Percentiles rank a stretch among this genome's conserved stretches.
Evolutionary conservation across 2,329 filamentous ascomycete species (phyloP).

Genomic region (Venturiaceae sp.): DNA sequence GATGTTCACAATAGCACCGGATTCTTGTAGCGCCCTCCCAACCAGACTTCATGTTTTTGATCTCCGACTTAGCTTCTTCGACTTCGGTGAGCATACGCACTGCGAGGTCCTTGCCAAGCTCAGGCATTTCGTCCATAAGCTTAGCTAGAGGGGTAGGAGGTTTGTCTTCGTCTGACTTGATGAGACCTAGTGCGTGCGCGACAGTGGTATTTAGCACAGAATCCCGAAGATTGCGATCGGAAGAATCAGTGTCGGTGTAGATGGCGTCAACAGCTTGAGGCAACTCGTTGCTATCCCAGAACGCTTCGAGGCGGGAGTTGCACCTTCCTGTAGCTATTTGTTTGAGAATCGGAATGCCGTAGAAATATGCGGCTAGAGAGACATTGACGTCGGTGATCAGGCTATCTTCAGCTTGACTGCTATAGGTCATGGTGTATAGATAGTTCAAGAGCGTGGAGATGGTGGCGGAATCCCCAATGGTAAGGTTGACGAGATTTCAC

Average conservation of each 20-base stretch:
- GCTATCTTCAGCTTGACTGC: not conserved
- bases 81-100: not conserved
- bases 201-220: not conserved
- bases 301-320: not conserved
- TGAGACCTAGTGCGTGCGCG: not conserved
- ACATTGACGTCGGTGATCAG: not conserved
- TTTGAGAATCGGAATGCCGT: not conserved
- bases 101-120: not conserved
- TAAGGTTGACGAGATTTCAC: not conserved
- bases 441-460: not conserved
- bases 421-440: not conserved
- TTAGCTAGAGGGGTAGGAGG: not conserved
- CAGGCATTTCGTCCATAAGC: not conserved
- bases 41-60: no score
- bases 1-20: no score
- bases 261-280: not conserved
- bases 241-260: not conserved
- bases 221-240: not conserved
- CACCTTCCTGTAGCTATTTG: not conserved
- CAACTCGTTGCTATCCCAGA: not conserved
- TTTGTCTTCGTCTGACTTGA: not conserved
- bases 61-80: not conserved
- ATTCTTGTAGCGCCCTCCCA: no score
- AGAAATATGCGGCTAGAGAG: not conserved
- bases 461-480: not conserved